These are phyloP conservation scores for Boletus rex-veris DNA, from an alignment of 768 basidiomycete genomes.

Conservation along the genomic window DNA sequence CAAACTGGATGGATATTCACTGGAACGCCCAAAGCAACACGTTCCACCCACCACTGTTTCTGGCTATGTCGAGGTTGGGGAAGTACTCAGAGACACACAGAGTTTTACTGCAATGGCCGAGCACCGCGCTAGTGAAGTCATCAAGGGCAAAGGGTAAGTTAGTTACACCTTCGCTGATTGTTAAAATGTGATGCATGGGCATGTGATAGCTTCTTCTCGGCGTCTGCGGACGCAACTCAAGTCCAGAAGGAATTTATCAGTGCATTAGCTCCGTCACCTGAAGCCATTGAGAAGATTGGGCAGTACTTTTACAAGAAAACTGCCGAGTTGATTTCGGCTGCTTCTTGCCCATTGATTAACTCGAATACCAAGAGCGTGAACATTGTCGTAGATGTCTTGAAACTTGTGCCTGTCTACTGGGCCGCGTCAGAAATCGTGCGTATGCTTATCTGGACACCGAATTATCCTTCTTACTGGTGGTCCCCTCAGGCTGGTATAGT, in stretches of 20 bases:
- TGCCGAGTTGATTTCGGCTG: slow-evolving; percentile 47
- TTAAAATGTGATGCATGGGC: not conserved
- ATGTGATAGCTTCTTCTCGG: slow-evolving; percentile 59
- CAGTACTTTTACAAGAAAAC: slow-evolving; percentile 67
- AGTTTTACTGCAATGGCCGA: slow-evolving; percentile 50
- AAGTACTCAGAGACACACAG: slow-evolving; percentile 46
- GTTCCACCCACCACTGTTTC: slow-evolving; percentile 32
- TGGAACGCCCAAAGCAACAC: slow-evolving; percentile 44
- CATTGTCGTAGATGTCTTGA: slow-evolving; percentile 66
- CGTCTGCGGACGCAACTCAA: slow-evolving; percentile 37
- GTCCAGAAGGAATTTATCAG: slow-evolving; percentile 47
- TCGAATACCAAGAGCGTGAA: slow-evolving; percentile 54
- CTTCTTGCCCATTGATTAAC: slow-evolving; percentile 59
- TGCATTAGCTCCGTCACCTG: slow-evolving; percentile 46
- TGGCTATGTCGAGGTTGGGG: slow-evolving; percentile 49
- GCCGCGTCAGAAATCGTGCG: slow-evolving; percentile 64
- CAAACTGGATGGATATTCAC: slow-evolving; percentile 50
- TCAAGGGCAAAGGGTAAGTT: slow-evolving; percentile 57
- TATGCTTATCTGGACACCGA: not conserved
- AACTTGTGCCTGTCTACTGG: slow-evolving; percentile 65
- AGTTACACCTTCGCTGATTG: not conserved
- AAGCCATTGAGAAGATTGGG: slow-evolving; percentile 47
- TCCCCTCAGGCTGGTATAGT: slow-evolving; percentile 60
- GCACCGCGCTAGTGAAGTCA: slow-evolving; percentile 47
- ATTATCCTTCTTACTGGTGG: not conserved